phyloP scores from a whole-genome alignment of 352 stramenopile genomes.

The Globisporangium nodosum region DNA sequence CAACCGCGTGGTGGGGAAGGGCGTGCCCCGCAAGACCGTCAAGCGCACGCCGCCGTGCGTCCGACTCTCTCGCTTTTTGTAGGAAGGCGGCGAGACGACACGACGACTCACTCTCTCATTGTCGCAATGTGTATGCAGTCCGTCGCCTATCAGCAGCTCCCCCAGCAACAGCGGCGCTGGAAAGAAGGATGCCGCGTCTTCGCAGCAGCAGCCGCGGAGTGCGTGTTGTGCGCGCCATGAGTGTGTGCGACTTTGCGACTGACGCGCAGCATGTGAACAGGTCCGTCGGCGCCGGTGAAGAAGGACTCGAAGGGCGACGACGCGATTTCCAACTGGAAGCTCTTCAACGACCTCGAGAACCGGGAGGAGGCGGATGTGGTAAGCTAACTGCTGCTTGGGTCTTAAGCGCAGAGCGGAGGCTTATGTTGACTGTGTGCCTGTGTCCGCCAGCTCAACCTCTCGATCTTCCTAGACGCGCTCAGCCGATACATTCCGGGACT shows the following conservation, averaged over 20 bases:
- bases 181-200: conserved; percentile 7
- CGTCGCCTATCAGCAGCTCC: neutral
- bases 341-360: conserved; percentile 86
- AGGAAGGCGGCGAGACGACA: neutral
- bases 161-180: neutral
- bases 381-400: conserved; percentile 7
- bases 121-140: neutral
- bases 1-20: conserved; percentile 9
- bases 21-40: conserved; percentile 5
- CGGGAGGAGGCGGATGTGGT: conserved; percentile 80
- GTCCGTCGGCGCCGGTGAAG: conserved; percentile 9
- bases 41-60: conserved; percentile 8
- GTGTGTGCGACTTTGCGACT: neutral
- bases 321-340: conserved; percentile 78
- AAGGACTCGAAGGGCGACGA: conserved; percentile 33
- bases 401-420: neutral
- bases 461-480: conserved; percentile 68
- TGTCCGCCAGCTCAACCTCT: conserved; percentile 55
- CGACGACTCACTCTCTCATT: neutral
- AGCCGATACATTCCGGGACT: conserved; percentile 73
- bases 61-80: neutral
- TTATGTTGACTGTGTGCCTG: neutral
- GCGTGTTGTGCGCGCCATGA: neutral
- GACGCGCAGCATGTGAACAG: neutral
- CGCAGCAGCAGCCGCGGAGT: conserved; percentile 1